These are phyloP conservation scores for thale cress (Arabidopsis thaliana) DNA, from an alignment of 345 rosid genomes.

Conservation along the genomic window TAIR10.1 NC_003074.8:22380001-22380500, in stretches of 20 bases:
- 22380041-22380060: slow-evolving; percentile 72
- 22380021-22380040: slow-evolving; percentile 32
- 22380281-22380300: too few species aligned
- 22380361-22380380: slow-evolving; percentile 78
- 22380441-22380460: slow-evolving; percentile 82
- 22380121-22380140: slow-evolving; percentile 83
- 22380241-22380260: slow-evolving; percentile 90
- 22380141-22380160: slow-evolving; percentile 85
- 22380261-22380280: not conserved
- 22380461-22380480: slow-evolving; percentile 85
- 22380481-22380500: slow-evolving; percentile 86
- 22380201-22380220: slow-evolving; percentile 74
- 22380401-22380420: slow-evolving; percentile 62
- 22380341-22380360: slow-evolving; percentile 53
- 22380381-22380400: slow-evolving; percentile 88
- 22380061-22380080: slow-evolving; percentile 77
- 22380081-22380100: slow-evolving; percentile 84
- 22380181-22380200: slow-evolving; percentile 67
- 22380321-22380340: not conserved
- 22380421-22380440: slow-evolving; percentile 85
- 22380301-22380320: too few species aligned
- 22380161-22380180: slow-evolving; percentile 79
- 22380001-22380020: slow-evolving; percentile 34
- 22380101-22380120: slow-evolving; percentile 84
- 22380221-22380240: slow-evolving; percentile 93